phyloP scores from a whole-genome alignment of 495 filamentous ascomycete genomes.

The Letharia lupina region DNA sequence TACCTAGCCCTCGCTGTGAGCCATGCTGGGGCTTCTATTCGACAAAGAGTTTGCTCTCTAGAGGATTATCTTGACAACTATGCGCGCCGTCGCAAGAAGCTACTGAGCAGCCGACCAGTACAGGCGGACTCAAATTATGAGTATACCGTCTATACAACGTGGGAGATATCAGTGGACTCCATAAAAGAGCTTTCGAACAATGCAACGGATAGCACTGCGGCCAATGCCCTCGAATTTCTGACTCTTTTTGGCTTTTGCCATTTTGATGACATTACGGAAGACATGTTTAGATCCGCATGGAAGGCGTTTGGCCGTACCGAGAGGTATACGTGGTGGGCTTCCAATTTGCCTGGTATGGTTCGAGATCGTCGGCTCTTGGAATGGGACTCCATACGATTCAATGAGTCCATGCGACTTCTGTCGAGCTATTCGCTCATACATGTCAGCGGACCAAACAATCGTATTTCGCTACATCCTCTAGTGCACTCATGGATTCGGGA shows the following conservation, averaged over 20 bases:
- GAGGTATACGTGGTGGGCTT: neutral
- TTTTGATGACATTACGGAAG: slow-evolving; percentile 26
- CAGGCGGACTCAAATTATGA: slow-evolving; percentile 18
- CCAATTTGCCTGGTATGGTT: neutral
- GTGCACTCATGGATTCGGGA: slow-evolving; percentile 32
- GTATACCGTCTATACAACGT: slow-evolving; percentile 30
- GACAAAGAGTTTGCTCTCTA: slow-evolving; percentile 26
- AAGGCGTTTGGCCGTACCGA: neutral
- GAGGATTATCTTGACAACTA: slow-evolving; percentile 29
- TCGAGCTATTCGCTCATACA: slow-evolving; percentile 1
- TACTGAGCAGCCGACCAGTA: slow-evolving; percentile 11
- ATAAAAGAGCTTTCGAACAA: slow-evolving; percentile 12
- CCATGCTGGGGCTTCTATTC: slow-evolving; percentile 33
- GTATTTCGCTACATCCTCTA: slow-evolving; percentile 28
- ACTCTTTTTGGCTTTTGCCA: slow-evolving; percentile 36
- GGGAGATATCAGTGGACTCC: slow-evolving; percentile 27
- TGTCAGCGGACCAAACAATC: slow-evolving; percentile 17
- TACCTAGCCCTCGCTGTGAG: slow-evolving; percentile 35
- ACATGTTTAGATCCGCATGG: slow-evolving; percentile 16
- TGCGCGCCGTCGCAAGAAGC: slow-evolving; percentile 22
- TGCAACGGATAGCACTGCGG: slow-evolving; percentile 13
- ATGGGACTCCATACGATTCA: neutral
- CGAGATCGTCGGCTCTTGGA: neutral
- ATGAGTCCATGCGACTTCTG: neutral
- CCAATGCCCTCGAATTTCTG: slow-evolving; percentile 28